These are phyloP conservation scores for Capsicum baccatum DNA, from an alignment of 257 asterid genomes.

Conservation along the genomic window DNA sequence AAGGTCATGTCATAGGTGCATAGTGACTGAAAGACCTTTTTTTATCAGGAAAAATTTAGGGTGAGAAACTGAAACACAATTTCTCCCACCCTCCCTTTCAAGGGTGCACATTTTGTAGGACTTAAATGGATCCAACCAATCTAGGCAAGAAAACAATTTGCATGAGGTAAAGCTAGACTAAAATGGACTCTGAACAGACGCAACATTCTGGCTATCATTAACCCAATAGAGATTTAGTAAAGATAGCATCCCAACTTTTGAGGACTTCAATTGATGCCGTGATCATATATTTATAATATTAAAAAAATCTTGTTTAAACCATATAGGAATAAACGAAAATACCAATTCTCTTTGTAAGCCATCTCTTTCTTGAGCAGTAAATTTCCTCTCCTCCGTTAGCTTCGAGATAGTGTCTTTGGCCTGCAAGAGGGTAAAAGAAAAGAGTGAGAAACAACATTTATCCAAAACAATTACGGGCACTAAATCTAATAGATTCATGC, in stretches of 20 bases:
- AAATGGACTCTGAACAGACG: not conserved
- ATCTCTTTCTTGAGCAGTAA: slow-evolving; percentile 49
- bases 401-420: slow-evolving; percentile 59
- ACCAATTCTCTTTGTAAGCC: slow-evolving; percentile 64
- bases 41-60: slow-evolving; percentile 14
- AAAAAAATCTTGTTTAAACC: not conserved
- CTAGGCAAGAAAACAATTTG: not conserved
- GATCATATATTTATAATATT: slow-evolving; percentile 1
- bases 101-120: not conserved
- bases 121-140: not conserved
- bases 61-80: not conserved
- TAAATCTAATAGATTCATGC: not conserved
- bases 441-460: slow-evolving; percentile 16
- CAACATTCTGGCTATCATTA: slow-evolving; percentile 5
- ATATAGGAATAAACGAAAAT: slow-evolving; percentile 27
- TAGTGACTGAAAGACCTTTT: not conserved
- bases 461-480: not conserved
- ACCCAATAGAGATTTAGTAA: slow-evolving; percentile 15
- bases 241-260: slow-evolving; percentile 23
- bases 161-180: not conserved
- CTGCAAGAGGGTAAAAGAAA: slow-evolving; percentile 42
- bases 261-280: not conserved
- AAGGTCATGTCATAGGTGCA: not conserved
- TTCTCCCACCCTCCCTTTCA: not conserved
- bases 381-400: slow-evolving; percentile 60